Conservation (phyloP, 108 stramenopile species). For the Skeletonema potamos region DNA sequence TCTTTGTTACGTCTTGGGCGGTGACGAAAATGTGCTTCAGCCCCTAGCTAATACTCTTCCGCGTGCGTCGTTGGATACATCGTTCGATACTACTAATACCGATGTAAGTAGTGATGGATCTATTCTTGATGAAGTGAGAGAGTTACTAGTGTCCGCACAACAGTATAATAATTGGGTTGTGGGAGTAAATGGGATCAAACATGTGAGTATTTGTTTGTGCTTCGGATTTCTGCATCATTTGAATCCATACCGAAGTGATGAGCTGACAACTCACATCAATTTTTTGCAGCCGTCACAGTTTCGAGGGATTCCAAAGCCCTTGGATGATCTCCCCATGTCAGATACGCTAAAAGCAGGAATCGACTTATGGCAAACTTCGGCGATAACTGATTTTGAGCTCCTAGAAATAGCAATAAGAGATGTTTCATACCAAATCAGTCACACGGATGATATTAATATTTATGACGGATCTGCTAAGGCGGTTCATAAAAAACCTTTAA, state of each 20-base stretch:
- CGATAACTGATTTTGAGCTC: conserved; percentile 85
- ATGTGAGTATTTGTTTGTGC: conserved; percentile 6
- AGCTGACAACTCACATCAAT: neutral
- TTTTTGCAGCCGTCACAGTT: conserved; percentile 7
- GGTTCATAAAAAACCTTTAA: neutral
- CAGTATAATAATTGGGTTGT: conserved; percentile 68
- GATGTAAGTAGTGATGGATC: conserved; percentile 53
- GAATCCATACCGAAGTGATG: neutral
- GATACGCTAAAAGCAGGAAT: conserved; percentile 72
- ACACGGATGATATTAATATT: conserved; percentile 42
- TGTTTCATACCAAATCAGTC: conserved; percentile 77
- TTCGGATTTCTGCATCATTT: neutral
- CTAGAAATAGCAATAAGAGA: conserved; percentile 80
- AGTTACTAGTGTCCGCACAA: conserved; percentile 73
- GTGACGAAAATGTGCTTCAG: conserved; percentile 66
- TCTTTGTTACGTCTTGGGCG: conserved; percentile 67
- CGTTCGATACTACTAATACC: neutral
- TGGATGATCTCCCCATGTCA: conserved; percentile 71
- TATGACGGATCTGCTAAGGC: conserved; percentile 29
- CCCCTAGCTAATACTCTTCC: conserved; percentile 34
- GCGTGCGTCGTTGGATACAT: neutral
- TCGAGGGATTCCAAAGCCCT: conserved; percentile 35
- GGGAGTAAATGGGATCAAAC: conserved; percentile 65
- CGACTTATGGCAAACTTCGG: conserved; percentile 78
- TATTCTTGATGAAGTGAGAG: conserved; percentile 72